These are phyloP conservation scores for Fusarium sp. DNA, from an alignment of 2,329 filamentous ascomycete species.

Conservation along the genomic window DNA sequence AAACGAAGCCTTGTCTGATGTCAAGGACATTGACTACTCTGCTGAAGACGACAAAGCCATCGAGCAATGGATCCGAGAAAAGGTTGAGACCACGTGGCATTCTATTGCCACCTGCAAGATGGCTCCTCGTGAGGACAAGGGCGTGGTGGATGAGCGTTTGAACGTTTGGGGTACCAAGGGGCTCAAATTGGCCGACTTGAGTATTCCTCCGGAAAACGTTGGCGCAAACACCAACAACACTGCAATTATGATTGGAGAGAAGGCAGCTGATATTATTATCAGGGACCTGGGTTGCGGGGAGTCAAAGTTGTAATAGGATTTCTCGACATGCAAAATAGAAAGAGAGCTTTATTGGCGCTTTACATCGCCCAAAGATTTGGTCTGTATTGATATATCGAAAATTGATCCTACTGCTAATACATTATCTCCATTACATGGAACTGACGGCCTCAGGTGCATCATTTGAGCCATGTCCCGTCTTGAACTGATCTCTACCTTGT, in stretches of 20 bases:
- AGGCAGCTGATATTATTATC: constrained; percentile 54
- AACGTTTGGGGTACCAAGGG: constrained; percentile 55
- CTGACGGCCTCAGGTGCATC: too few relatives aligned
- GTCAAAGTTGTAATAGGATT: neutral
- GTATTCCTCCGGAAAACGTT: constrained; percentile 52
- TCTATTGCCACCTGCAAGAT: constrained; percentile 58
- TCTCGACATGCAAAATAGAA: too few relatives aligned
- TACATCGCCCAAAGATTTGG: too few relatives aligned
- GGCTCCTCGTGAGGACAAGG: constrained; percentile 51
- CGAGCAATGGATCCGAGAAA: constrained; percentile 54
- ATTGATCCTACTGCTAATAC: too few relatives aligned
- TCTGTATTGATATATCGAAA: too few relatives aligned
- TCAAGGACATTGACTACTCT: constrained; percentile 57
- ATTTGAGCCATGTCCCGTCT: too few relatives aligned
- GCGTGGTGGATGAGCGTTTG: constrained; percentile 50
- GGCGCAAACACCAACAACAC: constrained; percentile 60
- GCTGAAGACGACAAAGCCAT: constrained; percentile 61
- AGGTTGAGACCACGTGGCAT: constrained; percentile 57
- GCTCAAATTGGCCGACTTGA: constrained; percentile 54
- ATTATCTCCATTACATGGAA: too few relatives aligned
- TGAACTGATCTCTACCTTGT: too few relatives aligned
- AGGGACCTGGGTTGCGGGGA: constrained; percentile 45
- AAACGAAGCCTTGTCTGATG: constrained; percentile 49
- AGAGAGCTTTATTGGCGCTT: too few relatives aligned
- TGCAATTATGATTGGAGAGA: constrained; percentile 60